Evolutionary conservation across 1,284 basidiomycete genomes (phyloP).

Genomic region (Malassezia sympodialis): DNA sequence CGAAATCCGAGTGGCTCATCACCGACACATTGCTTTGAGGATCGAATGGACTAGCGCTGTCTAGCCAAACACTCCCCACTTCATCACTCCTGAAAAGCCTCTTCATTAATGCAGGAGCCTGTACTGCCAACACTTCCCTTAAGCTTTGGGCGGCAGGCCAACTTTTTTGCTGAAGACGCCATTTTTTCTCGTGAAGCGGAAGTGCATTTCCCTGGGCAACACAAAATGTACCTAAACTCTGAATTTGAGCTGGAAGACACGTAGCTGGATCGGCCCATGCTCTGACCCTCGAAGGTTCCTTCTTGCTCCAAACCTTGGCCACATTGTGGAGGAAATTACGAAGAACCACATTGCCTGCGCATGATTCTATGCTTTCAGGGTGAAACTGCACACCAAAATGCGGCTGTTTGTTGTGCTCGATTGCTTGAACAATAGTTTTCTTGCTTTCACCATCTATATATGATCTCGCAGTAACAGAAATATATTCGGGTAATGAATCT

Average conservation of each 20-base stretch:
- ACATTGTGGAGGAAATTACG: slow-evolving; percentile 32
- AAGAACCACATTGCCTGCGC: slow-evolving; percentile 26
- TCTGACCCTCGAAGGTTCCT: not conserved
- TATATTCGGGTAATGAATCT: slow-evolving; percentile 47
- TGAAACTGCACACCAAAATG: slow-evolving; percentile 95
- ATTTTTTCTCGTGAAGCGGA: not conserved
- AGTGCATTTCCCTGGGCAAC: slow-evolving; percentile 2
- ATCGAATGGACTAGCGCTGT: slow-evolving; percentile 18
- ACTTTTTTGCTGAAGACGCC: not conserved
- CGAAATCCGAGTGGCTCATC: slow-evolving; percentile 36
- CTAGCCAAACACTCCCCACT: slow-evolving; percentile 18
- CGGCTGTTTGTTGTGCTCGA: slow-evolving; percentile 48
- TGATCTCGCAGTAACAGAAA: slow-evolving; percentile 51
- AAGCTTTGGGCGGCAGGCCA: not conserved
- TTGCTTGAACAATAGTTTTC: slow-evolving; percentile 28
- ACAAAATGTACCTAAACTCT: slow-evolving; percentile 1
- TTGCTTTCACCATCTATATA: not conserved
- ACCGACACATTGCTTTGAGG: slow-evolving; percentile 29
- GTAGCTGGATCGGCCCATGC: not conserved
- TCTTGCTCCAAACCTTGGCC: slow-evolving; percentile 20
- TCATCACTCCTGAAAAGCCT: slow-evolving; percentile 3
- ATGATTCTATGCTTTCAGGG: slow-evolving; percentile 55
- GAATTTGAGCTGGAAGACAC: not conserved
- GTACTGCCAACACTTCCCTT: not conserved
- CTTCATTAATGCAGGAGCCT: not conserved